Base-by-base conservation (phyloP, 805 yeast genomes). In the Candida ovalis region DNA sequence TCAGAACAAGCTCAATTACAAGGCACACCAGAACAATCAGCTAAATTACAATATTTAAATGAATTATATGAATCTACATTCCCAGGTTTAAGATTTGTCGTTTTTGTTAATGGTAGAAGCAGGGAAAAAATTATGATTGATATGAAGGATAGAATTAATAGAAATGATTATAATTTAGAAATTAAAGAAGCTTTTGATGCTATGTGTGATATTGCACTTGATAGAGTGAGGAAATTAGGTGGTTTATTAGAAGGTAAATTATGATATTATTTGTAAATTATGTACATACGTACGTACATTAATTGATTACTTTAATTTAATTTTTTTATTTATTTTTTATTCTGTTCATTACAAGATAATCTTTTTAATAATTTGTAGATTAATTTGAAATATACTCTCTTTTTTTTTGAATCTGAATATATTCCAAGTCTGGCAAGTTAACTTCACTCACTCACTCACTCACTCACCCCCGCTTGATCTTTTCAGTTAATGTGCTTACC, bases 121-220 rank as follows among this genome's bases (percentile, higher is more conserved):
- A 73, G 96, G 50, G 71, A 72, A 5, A 81, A 66, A 18, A 81
- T 90, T 24, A 84, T 88, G 80, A 66, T 66, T 23, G 71, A 80
- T 52, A 86, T 87, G 88, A 63, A 63, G 42, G 49, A 51, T 28
- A 74, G 94, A 53, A 86, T 90, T 3, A 66, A 64, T 1, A 71
- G 84, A 45, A 70, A 69, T n/a, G 77, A 84, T 58, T 73, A 79
- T 48, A 61, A 56, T 6, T 45, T 54, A 28, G 97, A 91, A 63
- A 76, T 80, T 48, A 40, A 49, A 8, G 85, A 81, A 42, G 95
- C 96, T 0, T 78, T 88, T 55, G 72, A 82, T 54, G 96, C 96
- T 22, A 88, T 90, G 96, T 88, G 96, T 65, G 95, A 88, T 65
- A 91, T 90, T 48, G 97, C 97, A 0, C 56, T 76, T 23, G 96